phyloP scores from a whole-genome alignment of 108 stramenopile species.

The Nitzschia sp. region DNA sequence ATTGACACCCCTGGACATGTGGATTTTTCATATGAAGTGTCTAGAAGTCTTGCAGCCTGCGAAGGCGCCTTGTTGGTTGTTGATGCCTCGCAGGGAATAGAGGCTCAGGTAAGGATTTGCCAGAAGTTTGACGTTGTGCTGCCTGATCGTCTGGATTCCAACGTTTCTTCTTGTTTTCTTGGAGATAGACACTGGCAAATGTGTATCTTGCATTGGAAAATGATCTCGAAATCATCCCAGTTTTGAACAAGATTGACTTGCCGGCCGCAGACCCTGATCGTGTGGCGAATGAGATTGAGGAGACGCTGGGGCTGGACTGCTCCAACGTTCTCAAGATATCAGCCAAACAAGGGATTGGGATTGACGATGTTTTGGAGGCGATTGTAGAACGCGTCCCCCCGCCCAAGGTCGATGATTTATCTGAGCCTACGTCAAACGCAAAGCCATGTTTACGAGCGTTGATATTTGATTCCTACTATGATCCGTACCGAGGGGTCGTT shows the following conservation, averaged over 20 bases:
- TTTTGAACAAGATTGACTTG: slow-evolving; percentile 98
- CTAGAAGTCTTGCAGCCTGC: slow-evolving; percentile 95
- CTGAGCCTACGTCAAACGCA: neutral
- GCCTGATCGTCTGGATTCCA: neutral
- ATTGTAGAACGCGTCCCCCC: slow-evolving; percentile 90
- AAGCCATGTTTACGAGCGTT: slow-evolving; percentile 74
- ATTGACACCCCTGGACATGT: slow-evolving; percentile 93
- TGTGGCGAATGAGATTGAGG: slow-evolving; percentile 90
- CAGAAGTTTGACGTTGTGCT: no score
- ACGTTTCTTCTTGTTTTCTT: neutral
- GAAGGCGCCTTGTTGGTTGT: slow-evolving; percentile 98
- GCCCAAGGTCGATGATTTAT: slow-evolving; percentile 37
- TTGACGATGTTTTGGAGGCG: slow-evolving; percentile 91
- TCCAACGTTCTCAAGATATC: slow-evolving; percentile 81
- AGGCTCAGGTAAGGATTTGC: slow-evolving; percentile 81
- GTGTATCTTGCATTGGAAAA: slow-evolving; percentile 96
- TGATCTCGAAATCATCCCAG: slow-evolving; percentile 96
- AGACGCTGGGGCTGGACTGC: slow-evolving; percentile 92
- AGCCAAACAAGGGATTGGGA: slow-evolving; percentile 92
- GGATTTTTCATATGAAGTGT: slow-evolving; percentile 97
- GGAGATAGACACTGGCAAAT: slow-evolving; percentile 89
- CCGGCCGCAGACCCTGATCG: slow-evolving; percentile 97
- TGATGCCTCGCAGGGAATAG: slow-evolving; percentile 98
- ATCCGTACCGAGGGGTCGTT: slow-evolving; percentile 92
- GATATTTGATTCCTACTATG: slow-evolving; percentile 97